These are phyloP conservation scores for Exsudoporus floridanus DNA, from an alignment of 1,284 basidiomycete genomes.

Conservation along the genomic window DNA sequence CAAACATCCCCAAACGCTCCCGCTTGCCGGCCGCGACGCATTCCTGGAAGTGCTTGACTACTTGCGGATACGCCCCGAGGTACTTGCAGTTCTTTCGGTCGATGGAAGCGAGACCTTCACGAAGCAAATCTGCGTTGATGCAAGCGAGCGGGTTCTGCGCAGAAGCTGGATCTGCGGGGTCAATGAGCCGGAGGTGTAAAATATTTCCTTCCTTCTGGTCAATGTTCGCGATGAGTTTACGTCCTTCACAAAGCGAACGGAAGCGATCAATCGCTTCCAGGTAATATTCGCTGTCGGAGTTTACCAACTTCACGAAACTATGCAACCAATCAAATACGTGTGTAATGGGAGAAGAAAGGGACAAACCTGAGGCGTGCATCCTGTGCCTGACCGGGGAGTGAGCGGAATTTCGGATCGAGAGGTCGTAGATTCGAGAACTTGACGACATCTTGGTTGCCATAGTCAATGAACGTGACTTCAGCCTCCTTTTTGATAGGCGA, in stretches of 20 bases:
- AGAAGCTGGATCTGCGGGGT: constrained; percentile 71
- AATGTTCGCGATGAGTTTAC: constrained; percentile 87
- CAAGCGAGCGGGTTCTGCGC: constrained; percentile 71
- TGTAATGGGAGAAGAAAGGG: background rate
- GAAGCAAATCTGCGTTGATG: constrained; percentile 81
- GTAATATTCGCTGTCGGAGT: constrained; percentile 80
- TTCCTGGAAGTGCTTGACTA: constrained; percentile 65
- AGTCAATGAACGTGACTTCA: constrained; percentile 85
- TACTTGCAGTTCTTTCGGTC: constrained; percentile 81
- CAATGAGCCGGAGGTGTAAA: constrained; percentile 85
- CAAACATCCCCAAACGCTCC: constrained; percentile 82
- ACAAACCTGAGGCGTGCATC: constrained; percentile 74
- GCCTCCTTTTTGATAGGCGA: constrained; percentile 86
- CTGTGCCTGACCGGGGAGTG: constrained; percentile 80
- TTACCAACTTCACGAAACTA: constrained; percentile 84
- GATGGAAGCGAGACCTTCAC: constrained; percentile 76
- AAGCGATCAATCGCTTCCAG: constrained; percentile 84
- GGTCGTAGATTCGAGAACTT: constrained; percentile 77
- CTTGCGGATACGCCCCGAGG: constrained; percentile 65
- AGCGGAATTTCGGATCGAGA: constrained; percentile 82
- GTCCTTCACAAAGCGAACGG: constrained; percentile 79
- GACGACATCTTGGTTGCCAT: constrained; percentile 86
- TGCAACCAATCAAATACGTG: constrained; percentile 7
- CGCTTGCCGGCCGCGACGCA: constrained; percentile 68
- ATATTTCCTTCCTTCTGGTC: constrained; percentile 79